A percentile compares a stretch with the other conserved stretches of the same genome.
These are phyloP conservation scores for Mycena metata DNA, from an alignment of 768 basidiomycete species.

Conservation along the genomic window DNA sequence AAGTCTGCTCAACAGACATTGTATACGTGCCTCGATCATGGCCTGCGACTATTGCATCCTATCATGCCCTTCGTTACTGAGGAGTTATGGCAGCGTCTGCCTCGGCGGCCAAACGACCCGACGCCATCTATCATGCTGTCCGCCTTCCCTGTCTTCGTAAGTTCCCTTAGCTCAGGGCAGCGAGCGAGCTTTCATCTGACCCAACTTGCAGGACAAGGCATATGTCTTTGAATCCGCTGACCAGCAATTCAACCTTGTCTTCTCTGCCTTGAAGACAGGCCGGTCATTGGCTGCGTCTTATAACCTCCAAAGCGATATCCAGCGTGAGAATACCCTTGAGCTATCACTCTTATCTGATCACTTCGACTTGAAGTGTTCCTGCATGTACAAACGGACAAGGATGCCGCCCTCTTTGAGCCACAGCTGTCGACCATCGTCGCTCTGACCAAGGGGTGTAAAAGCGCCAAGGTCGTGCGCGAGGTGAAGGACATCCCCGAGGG, in stretches of 20 bases:
- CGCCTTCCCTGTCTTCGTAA: constrained; percentile 82
- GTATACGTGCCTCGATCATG: constrained; percentile 93
- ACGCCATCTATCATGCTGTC: constrained; percentile 94
- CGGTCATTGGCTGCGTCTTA: constrained; percentile 92
- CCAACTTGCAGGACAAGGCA: constrained; percentile 62
- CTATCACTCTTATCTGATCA: constrained; percentile 16
- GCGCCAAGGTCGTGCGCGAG: constrained; percentile 74
- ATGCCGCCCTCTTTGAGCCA: constrained; percentile 75
- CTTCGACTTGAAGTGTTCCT: constrained; percentile 74
- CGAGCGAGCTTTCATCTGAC: not conserved
- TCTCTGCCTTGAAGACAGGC: constrained; percentile 80
- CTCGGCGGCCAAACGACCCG: constrained; percentile 83
- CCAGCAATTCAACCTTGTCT: constrained; percentile 88
- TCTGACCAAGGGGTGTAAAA: constrained; percentile 91
- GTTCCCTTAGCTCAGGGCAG: constrained; percentile 47
- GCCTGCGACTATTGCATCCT: constrained; percentile 91
- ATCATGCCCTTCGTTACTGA: constrained; percentile 99
- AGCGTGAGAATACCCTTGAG: constrained; percentile 63
- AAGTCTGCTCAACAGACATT: constrained; percentile 95
- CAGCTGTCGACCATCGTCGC: constrained; percentile 83
- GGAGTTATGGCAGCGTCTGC: constrained; percentile 97
- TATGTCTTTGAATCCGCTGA: constrained; percentile 82
- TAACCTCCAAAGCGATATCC: constrained; percentile 87
- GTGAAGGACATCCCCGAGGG: constrained; percentile 84
- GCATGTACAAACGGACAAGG: constrained; percentile 72